Base-by-base conservation (phyloP, 176 grass and related monocot genomes). In the Carex littledalei region DNA sequence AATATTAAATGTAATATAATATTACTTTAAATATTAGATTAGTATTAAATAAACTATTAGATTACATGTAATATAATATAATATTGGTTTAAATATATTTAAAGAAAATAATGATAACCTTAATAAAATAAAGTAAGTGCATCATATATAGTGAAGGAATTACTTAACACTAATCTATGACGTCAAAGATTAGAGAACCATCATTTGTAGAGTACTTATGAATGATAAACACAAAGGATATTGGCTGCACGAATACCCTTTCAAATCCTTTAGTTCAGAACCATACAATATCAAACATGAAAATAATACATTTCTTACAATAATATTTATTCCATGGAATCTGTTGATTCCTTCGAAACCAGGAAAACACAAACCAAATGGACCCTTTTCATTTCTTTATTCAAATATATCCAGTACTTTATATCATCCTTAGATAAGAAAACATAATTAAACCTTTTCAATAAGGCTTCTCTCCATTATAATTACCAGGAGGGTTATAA, bases 401-500 rank as follows among this genome's bases (percentile, higher is more conserved):
- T 60, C 57, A 60, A 18, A 60, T 8, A 60, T 60, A 60, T 17
- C 5, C 5, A 59, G 16, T 59, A 16, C 6, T 59, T 1, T 2
- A 59, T 59, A 59, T 59, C 57, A 59, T n/a, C 5, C 5, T 6
- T 60, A 60, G 17, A 60, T n/a, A 60, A 60, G 6, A n/a, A 60
- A 60, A 20, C 0, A 0, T 18, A 60, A 6, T 60, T 89, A n/a
- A 60, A 24, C n/a, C 6, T 2, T 63, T 22, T 90, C 47, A 90
- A n/a, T 88, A 90, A 0, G 89, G 89, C 13, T 20, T 45, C 43
- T 67, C 0, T 29, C 89, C 86, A 1, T 1, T 26, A 26, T 26
- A 26, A 78, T 89, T 90, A 13, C 89, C 89, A 0, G 64, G 64
- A 52, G 81, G 90, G 60, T 84, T 86, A 65, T 91, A 91, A 15